Evolutionary conservation across 257 asterid species (phyloP), one percentile per base, ranked within the genome.

Genomic region (Osmanthus fragrans): DNA sequence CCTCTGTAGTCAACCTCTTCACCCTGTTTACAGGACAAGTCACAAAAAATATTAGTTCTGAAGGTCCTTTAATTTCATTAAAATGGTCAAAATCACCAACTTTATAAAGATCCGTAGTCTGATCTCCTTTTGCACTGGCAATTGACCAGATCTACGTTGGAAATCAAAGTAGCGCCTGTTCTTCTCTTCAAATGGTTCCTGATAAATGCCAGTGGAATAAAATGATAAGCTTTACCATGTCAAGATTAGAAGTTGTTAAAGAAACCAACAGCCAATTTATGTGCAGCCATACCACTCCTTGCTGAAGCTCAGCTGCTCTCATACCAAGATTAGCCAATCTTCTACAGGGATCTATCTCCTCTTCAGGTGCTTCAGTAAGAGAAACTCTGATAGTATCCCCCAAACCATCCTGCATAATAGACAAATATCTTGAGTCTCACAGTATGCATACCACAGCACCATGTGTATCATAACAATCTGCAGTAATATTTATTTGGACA

Each of bases 331-430:
- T 94, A 75, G 99, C 99, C 81, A 96, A 82, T 85, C 96, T 91
- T 87, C 92, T 88, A 77, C 99, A 96, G 32, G 99, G 99, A 84
- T 96, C 98, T 47, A 96, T 96, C 88, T 96, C 99, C 85, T 86
- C 84, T 78, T 93, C 99, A 23, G 99, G 98, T 70, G 98, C 82
- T 85, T 96, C 98, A 54, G 98, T 96, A 42, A 96, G 97, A 66
- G 99, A 96, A 81, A 96, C 99, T 73, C 99, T 83, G 64, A 96
- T 93, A 72, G 99, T 96, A 85, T 96, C 99, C 81, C 98, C 99
- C 73, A 96, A 83, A 79, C 99, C 99, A 84, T 96, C 99, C 98
- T 96, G 87, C 40, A 76, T 12, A 51, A 58, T 78, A 36, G 68
- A 73, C 77, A 58, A 33, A 15, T 68, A 77, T 60, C 33, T 58